These are phyloP conservation scores for Adansonia digitata DNA, from an alignment of 345 rosid species.

Conservation along the genomic window DNA sequence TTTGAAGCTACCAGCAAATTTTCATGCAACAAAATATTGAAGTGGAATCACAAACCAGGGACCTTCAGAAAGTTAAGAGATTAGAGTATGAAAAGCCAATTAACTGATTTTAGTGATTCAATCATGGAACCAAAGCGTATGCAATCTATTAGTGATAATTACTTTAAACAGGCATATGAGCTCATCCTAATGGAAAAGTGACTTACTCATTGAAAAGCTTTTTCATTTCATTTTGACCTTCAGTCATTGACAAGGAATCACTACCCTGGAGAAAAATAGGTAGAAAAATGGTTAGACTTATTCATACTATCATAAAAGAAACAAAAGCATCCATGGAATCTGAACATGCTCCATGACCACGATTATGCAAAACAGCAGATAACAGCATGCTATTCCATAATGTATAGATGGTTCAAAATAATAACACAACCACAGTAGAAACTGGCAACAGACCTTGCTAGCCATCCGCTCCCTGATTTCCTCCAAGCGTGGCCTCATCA, in stretches of 20 bases:
- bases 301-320: neutral
- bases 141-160: neutral
- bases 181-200: slow-evolving; percentile 11
- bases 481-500: slow-evolving; percentile 61
- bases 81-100: neutral
- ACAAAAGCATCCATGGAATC: neutral
- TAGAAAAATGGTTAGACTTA: neutral
- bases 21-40: neutral
- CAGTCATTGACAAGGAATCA: slow-evolving; percentile 44
- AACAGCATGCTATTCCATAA: neutral
- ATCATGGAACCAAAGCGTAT: neutral
- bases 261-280: slow-evolving; percentile 33
- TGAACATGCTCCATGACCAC: slow-evolving; percentile 4
- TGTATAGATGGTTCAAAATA: neutral
- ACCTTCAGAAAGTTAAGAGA: neutral
- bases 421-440: slow-evolving; percentile 2
- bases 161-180: neutral
- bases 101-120: neutral
- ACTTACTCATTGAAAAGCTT: slow-evolving; percentile 72
- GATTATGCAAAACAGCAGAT: neutral
- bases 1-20: neutral
- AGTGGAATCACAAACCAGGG: neutral
- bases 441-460: slow-evolving; percentile 36
- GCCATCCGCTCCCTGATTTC: slow-evolving; percentile 52
- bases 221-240: slow-evolving; percentile 61